Conservation (phyloP, 345 rosid species). For the Eucalyptus albens region DNA sequence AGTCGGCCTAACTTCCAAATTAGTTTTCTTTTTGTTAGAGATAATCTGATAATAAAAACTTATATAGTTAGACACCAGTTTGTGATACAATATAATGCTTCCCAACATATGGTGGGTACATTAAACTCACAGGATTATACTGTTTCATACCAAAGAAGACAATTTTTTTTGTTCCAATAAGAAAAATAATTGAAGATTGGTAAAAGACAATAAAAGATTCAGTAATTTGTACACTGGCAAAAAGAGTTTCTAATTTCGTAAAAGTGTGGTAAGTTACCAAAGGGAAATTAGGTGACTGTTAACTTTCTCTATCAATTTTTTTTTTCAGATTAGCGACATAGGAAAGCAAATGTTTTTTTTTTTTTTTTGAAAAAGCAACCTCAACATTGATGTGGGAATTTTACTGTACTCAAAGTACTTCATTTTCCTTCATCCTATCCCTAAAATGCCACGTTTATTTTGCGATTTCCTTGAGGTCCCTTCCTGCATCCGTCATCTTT, state of each 20-base stretch:
- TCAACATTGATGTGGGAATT: background rate
- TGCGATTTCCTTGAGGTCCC: background rate
- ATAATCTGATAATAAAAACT: background rate
- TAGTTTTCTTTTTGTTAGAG: background rate
- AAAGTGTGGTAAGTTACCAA: background rate
- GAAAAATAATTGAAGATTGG: background rate
- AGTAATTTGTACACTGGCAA: background rate
- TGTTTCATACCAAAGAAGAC: background rate
- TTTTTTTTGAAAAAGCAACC: background rate
- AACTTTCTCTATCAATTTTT: background rate
- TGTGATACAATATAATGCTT: background rate
- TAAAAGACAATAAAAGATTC: background rate
- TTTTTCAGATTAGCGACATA: background rate
- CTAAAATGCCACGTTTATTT: background rate
- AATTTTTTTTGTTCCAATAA: background rate
- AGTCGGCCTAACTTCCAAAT: background rate
- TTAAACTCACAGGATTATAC: background rate
- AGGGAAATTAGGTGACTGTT: background rate
- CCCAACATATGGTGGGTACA: background rate
- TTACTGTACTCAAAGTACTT: background rate
- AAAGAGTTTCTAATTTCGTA: background rate
- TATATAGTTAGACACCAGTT: background rate
- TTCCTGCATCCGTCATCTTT: background rate
- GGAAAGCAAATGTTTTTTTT: background rate
- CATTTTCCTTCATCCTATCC: background rate